Base-by-base conservation (phyloP, 1,139 yeast genomes). In the Debaryomycetaceae sp. region DNA sequence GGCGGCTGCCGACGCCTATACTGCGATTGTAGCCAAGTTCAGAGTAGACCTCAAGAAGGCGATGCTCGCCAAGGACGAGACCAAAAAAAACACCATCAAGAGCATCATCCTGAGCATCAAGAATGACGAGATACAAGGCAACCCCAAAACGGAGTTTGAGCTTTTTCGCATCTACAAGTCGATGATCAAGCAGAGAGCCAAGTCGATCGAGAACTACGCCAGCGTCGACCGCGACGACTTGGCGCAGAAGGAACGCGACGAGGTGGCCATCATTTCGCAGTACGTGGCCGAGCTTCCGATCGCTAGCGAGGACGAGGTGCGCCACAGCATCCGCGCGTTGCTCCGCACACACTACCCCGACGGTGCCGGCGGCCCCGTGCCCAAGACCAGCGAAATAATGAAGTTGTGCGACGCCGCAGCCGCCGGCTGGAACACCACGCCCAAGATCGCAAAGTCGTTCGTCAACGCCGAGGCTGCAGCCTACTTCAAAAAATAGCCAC, bases 41-140 rank as follows among this genome's bases (percentile, higher is more conserved):
- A 71, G 75, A 48, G 52, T 53, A 13, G 79, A 71, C 40, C 51
- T 74, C 31, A 74, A 74, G 43, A 41, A 49, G 9, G 70, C 74
- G 8, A 71, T 74, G 65, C 46, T 71, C 35, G 56, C 59, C 20
- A 74, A 71, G 40, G 67, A 71, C 30, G 56, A 52, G 18, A 45
- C 56, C 4, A 44, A 56, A 42, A 78, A 78, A 45, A 75, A 71
- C 30, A 77, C 81, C 1, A 63, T 78, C 25, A 65, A 78, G 40
- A 64, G 73, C 10, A 59, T 79, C 8, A 56, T 79, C 47, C 64
- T 83, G 4, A 71, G 68, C 12, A 68, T 78, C 39, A 78, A 79
- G 53, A 78, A 79, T 52, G 62, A 71, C 31, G 82, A 77, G 44
- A 41, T 41, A 11, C 32, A 40, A 17, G 44, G 44, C 4, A 18